Conservation (phyloP, 2,329 filamentous ascomycete species). For the Clarireedia homoeocarpa region DNA sequence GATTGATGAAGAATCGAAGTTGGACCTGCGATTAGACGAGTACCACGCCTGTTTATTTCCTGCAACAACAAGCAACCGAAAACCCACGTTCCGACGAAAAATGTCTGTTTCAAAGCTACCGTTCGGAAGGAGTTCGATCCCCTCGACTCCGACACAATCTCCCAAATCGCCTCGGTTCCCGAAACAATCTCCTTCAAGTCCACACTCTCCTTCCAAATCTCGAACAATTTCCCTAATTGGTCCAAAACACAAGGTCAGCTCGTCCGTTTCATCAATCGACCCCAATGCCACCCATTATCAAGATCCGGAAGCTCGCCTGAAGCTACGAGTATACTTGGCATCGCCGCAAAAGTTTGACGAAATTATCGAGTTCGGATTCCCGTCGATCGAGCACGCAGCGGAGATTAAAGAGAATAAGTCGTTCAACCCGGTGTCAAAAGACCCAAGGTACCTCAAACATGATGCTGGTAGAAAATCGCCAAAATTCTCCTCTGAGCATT, state of each 20-base stretch:
- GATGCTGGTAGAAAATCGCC: slow-evolving; percentile 24
- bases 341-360: slow-evolving; percentile 95
- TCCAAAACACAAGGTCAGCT: slow-evolving; percentile 22
- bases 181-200: slow-evolving; percentile 15
- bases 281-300: slow-evolving; percentile 75
- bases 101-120: slow-evolving; percentile 63
- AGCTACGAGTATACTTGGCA: slow-evolving; percentile 76
- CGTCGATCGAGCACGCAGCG: slow-evolving; percentile 45
- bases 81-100: slow-evolving; percentile 60
- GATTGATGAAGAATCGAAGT: slow-evolving; percentile 64
- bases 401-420: slow-evolving; percentile 30
- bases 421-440: slow-evolving; percentile 16
- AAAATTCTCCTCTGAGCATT: slow-evolving; percentile 43
- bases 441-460: slow-evolving; percentile 12
- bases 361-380: slow-evolving; percentile 88
- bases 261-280: slow-evolving; percentile 50
- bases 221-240: slow-evolving; percentile 46
- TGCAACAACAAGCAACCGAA: slow-evolving; percentile 36
- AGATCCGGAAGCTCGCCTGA: slow-evolving; percentile 80
- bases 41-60: slow-evolving; percentile 43
- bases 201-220: slow-evolving; percentile 38
- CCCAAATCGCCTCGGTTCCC: slow-evolving; percentile 23
- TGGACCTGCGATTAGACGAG: slow-evolving; percentile 63
- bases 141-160: slow-evolving; percentile 20
- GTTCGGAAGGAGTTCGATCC: slow-evolving; percentile 47